Percentiles rank a stretch among this genome's conserved stretches.
phyloP scores from a whole-genome alignment of 129 eudicot genomes.

The Helichrysum umbraculigerum region DNA sequence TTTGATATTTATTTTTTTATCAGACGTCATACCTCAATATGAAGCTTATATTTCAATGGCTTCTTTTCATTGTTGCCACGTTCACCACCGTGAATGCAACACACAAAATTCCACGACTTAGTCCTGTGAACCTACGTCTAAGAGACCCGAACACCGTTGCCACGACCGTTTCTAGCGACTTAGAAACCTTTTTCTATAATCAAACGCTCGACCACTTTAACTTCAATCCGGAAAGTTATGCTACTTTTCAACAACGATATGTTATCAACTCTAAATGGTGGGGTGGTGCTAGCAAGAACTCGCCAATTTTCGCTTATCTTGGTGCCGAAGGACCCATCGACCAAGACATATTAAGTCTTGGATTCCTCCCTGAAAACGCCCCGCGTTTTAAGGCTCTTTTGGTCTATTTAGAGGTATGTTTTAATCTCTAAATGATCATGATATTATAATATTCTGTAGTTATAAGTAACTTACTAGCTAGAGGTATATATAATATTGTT shows the following conservation, averaged over 20 bases:
- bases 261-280: conserved; percentile 58
- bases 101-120: conserved; percentile 22
- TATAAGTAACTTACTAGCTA: background rate
- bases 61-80: conserved; percentile 20
- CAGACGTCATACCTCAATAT: background rate
- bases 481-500: background rate
- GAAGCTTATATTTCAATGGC: conserved; percentile 17
- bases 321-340: conserved; percentile 62
- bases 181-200: conserved; percentile 32
- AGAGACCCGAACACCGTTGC: background rate
- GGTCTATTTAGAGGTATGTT: conserved; percentile 62
- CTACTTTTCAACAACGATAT: conserved; percentile 66
- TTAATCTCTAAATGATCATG: background rate
- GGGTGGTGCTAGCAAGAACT: conserved; percentile 51
- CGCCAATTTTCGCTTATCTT: conserved; percentile 62
- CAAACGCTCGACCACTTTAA: conserved; percentile 85
- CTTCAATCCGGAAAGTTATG: conserved; percentile 58
- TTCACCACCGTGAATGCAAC: conserved; percentile 16
- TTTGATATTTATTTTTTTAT: background rate
- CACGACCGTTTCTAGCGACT: background rate
- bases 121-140: conserved; percentile 22
- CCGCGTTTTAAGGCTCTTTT: conserved; percentile 61
- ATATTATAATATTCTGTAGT: background rate
- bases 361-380: conserved; percentile 50
- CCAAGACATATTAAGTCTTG: conserved; percentile 20